Evolutionary conservation across 1,284 basidiomycete genomes (phyloP).

Genomic region (Sanghuangporus weigelae): DNA sequence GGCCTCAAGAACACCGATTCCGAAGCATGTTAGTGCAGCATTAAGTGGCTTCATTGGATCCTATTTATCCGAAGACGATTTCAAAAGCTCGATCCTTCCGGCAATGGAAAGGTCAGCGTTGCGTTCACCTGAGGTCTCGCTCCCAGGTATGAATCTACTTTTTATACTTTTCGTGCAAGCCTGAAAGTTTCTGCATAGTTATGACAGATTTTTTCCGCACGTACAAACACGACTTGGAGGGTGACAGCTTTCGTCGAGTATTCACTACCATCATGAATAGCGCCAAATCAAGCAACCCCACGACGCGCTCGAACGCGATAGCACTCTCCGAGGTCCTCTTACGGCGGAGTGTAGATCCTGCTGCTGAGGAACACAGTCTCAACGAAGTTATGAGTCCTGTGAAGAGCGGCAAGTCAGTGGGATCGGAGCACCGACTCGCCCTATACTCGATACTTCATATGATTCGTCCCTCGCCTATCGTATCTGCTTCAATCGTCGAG

Average conservation of each 20-base stretch:
- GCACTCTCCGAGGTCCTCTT: constrained; percentile 58
- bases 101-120: constrained; percentile 69
- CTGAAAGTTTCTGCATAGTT: constrained; percentile 33
- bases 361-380: constrained; percentile 41
- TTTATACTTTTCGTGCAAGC: constrained; percentile 4
- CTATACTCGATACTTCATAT: constrained; percentile 73
- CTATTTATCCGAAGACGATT: constrained; percentile 45
- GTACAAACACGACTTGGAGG: constrained; percentile 50
- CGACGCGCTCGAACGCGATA: constrained; percentile 55
- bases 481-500: constrained; percentile 53
- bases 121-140: constrained; percentile 67
- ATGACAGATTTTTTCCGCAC: constrained; percentile 50
- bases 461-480: constrained; percentile 44
- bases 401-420: constrained; percentile 78
- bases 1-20: constrained; percentile 51
- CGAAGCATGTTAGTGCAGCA: constrained; percentile 46
- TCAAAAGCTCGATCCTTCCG: constrained; percentile 50
- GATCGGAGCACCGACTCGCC: constrained; percentile 79
- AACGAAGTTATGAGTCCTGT: constrained; percentile 69
- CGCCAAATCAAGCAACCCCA: constrained; percentile 72
- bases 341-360: constrained; percentile 27
- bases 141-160: constrained; percentile 40
- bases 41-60: constrained; percentile 58
- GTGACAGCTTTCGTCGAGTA: constrained; percentile 55
- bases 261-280: constrained; percentile 62